Percentiles rank a stretch among this genome's conserved stretches.
phyloP scores from a whole-genome alignment of 129 eudicot genomes.

The Centaurea solstitialis region DNA sequence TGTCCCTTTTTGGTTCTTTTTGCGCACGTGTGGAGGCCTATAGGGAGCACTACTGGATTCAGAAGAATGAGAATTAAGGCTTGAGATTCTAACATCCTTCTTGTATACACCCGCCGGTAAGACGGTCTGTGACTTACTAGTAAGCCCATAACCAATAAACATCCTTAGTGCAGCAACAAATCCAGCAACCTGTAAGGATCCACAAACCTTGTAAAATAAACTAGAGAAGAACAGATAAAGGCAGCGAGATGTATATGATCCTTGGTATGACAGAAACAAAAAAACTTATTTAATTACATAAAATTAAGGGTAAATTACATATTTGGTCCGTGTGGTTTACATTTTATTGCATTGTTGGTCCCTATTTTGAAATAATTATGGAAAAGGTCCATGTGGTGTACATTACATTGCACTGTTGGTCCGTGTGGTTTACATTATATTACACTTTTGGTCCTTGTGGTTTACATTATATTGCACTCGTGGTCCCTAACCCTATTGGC shows the following conservation, averaged over 20 bases:
- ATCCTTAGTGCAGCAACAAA: conserved; percentile 74
- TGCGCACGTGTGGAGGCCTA: conserved; percentile 94
- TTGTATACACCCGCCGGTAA: conserved; percentile 30
- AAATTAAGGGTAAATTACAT: no score
- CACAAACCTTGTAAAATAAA: neutral
- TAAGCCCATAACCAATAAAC: conserved; percentile 77
- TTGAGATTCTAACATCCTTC: conserved; percentile 37
- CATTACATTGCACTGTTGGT: no score
- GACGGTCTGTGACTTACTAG: conserved; percentile 37
- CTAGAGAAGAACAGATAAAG: neutral
- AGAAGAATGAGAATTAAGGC: conserved; percentile 20
- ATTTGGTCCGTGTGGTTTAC: no score
- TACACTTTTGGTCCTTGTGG: no score
- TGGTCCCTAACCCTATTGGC: no score
- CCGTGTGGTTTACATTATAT: no score
- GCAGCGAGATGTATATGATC: neutral
- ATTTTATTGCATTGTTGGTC: no score
- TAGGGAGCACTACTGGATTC: conserved; percentile 63
- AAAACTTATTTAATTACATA: neutral
- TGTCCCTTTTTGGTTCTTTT: conserved; percentile 33
- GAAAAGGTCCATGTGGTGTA: no score
- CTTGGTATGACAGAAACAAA: neutral
- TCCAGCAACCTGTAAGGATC: conserved; percentile 69
- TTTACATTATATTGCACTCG: no score
- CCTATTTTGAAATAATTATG: no score